phyloP scores from a whole-genome alignment of 257 asterid genomes.

The Apocynum venetum region DNA sequence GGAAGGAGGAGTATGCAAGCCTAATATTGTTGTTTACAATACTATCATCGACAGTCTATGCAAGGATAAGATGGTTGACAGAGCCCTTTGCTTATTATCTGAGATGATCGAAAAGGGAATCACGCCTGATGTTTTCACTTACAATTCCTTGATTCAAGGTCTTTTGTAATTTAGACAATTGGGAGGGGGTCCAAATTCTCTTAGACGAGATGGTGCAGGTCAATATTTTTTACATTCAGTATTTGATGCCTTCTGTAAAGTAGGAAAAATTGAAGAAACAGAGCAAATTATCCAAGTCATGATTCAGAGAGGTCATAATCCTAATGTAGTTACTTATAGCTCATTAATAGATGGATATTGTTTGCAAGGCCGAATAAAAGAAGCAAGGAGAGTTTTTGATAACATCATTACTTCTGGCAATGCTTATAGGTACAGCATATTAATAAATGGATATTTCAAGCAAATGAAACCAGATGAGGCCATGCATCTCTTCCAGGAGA shows the following conservation, averaged over 20 bases:
- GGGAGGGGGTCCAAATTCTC: neutral
- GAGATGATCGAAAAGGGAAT: conserved; percentile 24
- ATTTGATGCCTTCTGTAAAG: neutral
- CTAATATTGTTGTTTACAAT: conserved; percentile 7
- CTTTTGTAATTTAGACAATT: neutral
- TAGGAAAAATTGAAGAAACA: conserved; percentile 15
- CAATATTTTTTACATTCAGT: neutral
- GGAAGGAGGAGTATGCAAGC: conserved; percentile 8
- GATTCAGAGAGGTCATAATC: conserved; percentile 10
- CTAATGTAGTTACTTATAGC: conserved; percentile 13
- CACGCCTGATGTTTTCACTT: conserved; percentile 14
- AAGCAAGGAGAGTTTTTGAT: conserved; percentile 22
- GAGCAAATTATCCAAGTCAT: conserved; percentile 11
- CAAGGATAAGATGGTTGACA: conserved; percentile 19
- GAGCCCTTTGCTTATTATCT: conserved; percentile 17
- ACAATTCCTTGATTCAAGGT: conserved; percentile 11
- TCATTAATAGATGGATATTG: conserved; percentile 33
- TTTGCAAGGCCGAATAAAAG: conserved; percentile 19
- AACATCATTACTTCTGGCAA: conserved; percentile 14
- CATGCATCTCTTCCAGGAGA: conserved; percentile 18
- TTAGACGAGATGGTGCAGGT: neutral
- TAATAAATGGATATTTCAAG: conserved; percentile 31
- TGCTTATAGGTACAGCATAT: conserved; percentile 18
- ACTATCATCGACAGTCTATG: conserved; percentile 20
- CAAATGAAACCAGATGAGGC: conserved; percentile 26